Percentiles rank a stretch among this genome's conserved stretches.
These are phyloP conservation scores for Xylaria sp. DNA, from an alignment of 2,329 filamentous ascomycete species.

Conservation along the genomic window DNA sequence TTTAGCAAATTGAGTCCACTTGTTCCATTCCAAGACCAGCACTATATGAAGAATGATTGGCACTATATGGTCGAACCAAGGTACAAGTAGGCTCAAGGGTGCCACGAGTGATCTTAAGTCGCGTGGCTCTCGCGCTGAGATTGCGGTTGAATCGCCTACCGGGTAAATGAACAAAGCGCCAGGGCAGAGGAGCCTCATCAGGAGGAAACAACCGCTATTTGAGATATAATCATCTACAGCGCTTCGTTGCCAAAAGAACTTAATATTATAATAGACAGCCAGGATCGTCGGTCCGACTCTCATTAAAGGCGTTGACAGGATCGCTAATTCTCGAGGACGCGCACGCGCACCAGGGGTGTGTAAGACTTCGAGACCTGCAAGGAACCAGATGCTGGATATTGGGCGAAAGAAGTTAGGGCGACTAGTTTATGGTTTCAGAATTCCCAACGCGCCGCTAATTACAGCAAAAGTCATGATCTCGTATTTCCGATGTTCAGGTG, in stretches of 20 bases:
- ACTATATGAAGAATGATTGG: background rate
- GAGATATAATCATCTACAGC: background rate
- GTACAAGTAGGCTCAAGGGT: background rate
- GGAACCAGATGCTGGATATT: background rate
- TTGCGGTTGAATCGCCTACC: conserved; percentile 17
- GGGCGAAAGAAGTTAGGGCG: background rate
- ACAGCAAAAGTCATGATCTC: background rate
- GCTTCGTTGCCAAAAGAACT: background rate
- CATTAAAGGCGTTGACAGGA: conserved; percentile 7
- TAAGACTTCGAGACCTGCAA: background rate
- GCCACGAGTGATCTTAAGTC: conserved; percentile 9
- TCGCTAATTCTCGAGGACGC: background rate
- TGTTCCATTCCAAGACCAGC: conserved; percentile 1
- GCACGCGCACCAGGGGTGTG: background rate
- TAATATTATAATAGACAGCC: conserved; percentile 2
- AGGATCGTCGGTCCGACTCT: conserved; percentile 35
- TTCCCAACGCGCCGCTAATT: background rate
- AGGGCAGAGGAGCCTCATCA: background rate
- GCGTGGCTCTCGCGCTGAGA: conserved; percentile 3
- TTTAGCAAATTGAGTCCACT: background rate
- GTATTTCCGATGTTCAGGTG: conserved; percentile 8
- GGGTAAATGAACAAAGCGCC: conserved; percentile 21
- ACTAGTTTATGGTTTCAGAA: background rate
- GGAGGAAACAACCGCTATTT: background rate
- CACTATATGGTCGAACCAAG: background rate